These are phyloP conservation scores for Leptographium wingfieldii DNA, from an alignment of 2,329 filamentous ascomycete species.

Conservation along the genomic window DNA sequence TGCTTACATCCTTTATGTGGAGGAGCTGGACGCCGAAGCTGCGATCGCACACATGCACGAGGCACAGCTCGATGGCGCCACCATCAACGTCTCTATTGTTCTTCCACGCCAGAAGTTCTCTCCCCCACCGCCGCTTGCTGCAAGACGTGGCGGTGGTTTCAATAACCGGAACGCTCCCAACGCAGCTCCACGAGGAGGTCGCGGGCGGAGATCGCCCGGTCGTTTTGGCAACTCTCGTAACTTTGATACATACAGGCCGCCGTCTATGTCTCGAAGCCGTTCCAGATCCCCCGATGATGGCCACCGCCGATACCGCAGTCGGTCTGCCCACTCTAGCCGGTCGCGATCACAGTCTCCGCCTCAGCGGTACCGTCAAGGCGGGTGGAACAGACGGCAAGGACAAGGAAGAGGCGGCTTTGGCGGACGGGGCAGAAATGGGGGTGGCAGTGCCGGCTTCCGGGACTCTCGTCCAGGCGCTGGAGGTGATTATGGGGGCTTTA, in stretches of 20 bases:
- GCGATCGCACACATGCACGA: constrained; percentile 98
- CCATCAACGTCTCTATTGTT: constrained; percentile 79
- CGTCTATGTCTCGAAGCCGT: constrained; percentile 38
- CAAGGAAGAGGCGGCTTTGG: neutral
- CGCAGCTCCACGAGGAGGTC: constrained; percentile 16
- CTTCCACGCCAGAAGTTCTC: constrained; percentile 74
- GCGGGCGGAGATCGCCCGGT: constrained; percentile 12
- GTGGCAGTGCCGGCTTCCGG: neutral
- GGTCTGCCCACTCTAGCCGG: constrained; percentile 26
- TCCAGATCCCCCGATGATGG: constrained; percentile 24
- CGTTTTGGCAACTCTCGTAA: constrained; percentile 24
- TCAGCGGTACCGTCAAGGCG: neutral
- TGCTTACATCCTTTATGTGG: constrained; percentile 77
- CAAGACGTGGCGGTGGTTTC: constrained; percentile 49
- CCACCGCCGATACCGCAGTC: constrained; percentile 29
- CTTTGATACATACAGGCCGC: constrained; percentile 40
- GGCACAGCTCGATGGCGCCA: constrained; percentile 75
- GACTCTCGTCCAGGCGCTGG: neutral
- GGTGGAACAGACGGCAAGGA: neutral
- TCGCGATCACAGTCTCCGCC: neutral
- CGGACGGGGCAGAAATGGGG: neutral
- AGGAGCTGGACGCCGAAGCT: constrained; percentile 66
- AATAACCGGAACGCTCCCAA: constrained; percentile 37
- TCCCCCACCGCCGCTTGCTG: constrained; percentile 55
- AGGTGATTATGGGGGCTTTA: neutral